Evolutionary conservation across 2,329 filamentous ascomycete species (phyloP).

Genomic region (Ophiostoma ips): DNA sequence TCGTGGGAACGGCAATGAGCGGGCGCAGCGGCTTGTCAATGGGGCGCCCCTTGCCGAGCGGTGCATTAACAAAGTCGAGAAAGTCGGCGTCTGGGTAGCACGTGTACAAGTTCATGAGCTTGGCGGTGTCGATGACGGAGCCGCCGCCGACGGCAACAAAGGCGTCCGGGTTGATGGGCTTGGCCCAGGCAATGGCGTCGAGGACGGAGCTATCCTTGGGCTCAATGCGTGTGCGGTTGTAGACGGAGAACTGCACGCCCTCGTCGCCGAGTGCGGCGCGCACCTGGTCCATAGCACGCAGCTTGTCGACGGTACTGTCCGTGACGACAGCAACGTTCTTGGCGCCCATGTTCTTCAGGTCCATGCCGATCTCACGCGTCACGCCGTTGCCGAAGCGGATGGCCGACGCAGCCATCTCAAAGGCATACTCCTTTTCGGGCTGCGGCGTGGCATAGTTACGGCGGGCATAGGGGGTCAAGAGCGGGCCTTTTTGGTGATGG

Average conservation of each 20-base stretch:
- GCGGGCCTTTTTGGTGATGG: conserved; percentile 38
- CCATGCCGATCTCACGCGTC: conserved; percentile 96
- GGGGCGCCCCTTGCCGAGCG: conserved; percentile 69
- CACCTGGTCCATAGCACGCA: conserved; percentile 84
- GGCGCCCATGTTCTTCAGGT: conserved; percentile 80
- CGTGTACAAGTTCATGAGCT: conserved; percentile 95
- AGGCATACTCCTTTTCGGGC: conserved; percentile 86
- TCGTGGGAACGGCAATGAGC: conserved; percentile 72
- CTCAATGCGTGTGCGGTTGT: conserved; percentile 67
- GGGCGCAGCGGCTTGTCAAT: conserved; percentile 59
- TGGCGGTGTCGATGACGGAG: conserved; percentile 95
- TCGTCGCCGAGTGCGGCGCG: conserved; percentile 65
- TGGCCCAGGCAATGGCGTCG: conserved; percentile 77
- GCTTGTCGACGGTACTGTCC: conserved; percentile 63
- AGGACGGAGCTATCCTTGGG: conserved; percentile 89
- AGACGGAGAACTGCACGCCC: conserved; percentile 70
- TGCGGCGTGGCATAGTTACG: conserved; percentile 57
- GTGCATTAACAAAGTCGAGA: conserved; percentile 94
- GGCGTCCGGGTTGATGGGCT: conserved; percentile 66
- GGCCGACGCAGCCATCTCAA: conserved; percentile 93
- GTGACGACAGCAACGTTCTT: conserved; percentile 87
- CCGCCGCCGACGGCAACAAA: conserved; percentile 88
- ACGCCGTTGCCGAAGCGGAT: conserved; percentile 89
- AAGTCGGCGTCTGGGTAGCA: conserved; percentile 87
- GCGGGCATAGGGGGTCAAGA: conserved; percentile 32